These are phyloP conservation scores for Saccharum spontaneum DNA, from an alignment of 176 grass and related monocot species.

Conservation along the genomic window DNA sequence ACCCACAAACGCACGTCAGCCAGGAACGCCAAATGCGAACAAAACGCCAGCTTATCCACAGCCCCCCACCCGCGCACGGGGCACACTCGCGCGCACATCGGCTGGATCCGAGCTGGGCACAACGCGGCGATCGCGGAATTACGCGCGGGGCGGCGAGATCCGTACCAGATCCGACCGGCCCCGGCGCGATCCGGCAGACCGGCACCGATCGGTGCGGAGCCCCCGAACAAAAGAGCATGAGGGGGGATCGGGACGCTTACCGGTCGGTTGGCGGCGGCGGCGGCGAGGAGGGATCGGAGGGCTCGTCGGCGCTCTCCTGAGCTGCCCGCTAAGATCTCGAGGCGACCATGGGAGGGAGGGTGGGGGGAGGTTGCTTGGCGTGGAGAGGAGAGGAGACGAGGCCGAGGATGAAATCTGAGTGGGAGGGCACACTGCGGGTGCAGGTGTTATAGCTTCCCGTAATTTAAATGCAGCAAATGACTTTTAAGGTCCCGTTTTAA, in stretches of 20 bases:
- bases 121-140: constrained; percentile 37
- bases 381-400: neutral
- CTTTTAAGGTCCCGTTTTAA: neutral
- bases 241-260: constrained; percentile 33
- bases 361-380: constrained; percentile 38
- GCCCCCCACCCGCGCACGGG: neutral
- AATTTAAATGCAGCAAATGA: constrained; percentile 4
- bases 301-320: constrained; percentile 27
- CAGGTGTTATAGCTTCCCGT: neutral
- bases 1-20: constrained; percentile 38
- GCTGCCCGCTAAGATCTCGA: constrained; percentile 51
- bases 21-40: constrained; percentile 37
- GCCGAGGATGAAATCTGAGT: constrained; percentile 18
- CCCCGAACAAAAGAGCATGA: neutral
- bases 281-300: constrained; percentile 29
- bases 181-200: constrained; percentile 16
- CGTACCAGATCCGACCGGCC: constrained; percentile 47
- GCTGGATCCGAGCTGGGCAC: constrained; percentile 45
- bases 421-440: constrained; percentile 7
- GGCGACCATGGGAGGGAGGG: constrained; percentile 34
- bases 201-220: neutral
- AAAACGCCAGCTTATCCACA: constrained; percentile 46
- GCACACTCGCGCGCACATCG: neutral
- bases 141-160: constrained; percentile 29
- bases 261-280: constrained; percentile 25